Percentiles rank a stretch among this genome's conserved stretches.
Evolutionary conservation across 352 stramenopile species (phyloP).

Genomic region (Globisporangium alternatum): DNA sequence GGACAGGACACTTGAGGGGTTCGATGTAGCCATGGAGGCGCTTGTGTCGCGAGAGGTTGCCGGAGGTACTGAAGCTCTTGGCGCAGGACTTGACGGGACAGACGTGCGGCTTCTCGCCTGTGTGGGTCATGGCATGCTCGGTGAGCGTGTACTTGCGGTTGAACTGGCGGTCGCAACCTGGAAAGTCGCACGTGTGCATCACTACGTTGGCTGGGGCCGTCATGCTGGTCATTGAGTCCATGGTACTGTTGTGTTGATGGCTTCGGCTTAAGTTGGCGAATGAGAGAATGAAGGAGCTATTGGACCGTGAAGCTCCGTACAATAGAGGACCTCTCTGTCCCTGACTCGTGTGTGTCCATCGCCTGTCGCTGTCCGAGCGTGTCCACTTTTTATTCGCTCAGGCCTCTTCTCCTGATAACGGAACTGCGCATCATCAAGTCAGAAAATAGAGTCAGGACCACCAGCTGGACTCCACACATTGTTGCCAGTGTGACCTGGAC

Average conservation of each 20-base stretch:
- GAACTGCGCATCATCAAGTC: background rate
- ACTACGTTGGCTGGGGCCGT: background rate
- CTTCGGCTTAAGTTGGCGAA: background rate
- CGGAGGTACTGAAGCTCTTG: conserved; percentile 54
- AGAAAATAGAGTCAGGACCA: background rate
- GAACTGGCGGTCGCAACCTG: conserved; percentile 24
- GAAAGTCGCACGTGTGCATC: background rate
- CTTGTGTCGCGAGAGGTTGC: conserved; percentile 53
- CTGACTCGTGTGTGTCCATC: background rate
- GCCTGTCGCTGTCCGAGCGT: background rate
- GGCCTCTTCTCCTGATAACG: background rate
- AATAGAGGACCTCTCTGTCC: background rate
- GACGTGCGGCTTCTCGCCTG: conserved; percentile 48
- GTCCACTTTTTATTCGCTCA: background rate
- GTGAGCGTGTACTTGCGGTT: conserved; percentile 54
- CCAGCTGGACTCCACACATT: too few relatives aligned
- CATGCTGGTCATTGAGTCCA: background rate
- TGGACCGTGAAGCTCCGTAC: background rate
- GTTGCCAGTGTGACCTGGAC: background rate
- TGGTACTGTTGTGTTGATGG: background rate
- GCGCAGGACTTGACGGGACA: conserved; percentile 39
- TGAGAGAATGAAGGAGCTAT: background rate
- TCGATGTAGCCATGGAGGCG: conserved; percentile 43
- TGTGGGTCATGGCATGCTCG: conserved; percentile 57
- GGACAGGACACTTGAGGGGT: conserved; percentile 31